Percentiles rank a stretch among this genome's conserved stretches.
Conservation (phyloP, 2,329 filamentous ascomycete genomes). For the Sporothrix globosa region DNA sequence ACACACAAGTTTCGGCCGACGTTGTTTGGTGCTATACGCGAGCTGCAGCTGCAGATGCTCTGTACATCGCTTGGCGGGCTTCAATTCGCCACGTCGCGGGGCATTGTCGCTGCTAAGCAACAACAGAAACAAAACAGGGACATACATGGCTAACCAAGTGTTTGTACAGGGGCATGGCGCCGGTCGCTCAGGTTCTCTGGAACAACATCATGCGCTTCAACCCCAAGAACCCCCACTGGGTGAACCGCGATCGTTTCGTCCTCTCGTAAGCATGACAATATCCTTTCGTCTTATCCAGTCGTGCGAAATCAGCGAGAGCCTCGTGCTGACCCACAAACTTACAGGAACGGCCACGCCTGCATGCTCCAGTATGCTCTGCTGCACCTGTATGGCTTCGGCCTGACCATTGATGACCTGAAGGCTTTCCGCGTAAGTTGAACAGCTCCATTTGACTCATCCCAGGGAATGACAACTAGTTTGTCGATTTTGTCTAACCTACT, state of each 20-base stretch:
- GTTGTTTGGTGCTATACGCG: background rate
- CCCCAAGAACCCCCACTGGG: conserved; percentile 96
- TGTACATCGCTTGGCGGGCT: conserved; percentile 2
- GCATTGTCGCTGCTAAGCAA: background rate
- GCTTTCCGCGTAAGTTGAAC: conserved; percentile 79
- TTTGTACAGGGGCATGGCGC: conserved; percentile 73
- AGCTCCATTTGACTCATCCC: background rate
- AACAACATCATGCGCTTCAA: conserved; percentile 99
- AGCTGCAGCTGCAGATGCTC: background rate
- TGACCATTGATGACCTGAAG: conserved; percentile 92
- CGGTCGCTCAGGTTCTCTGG: conserved; percentile 93
- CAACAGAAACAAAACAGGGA: background rate
- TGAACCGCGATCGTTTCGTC: conserved; percentile 97
- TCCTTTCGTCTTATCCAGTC: too few species aligned
- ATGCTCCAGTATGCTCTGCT: conserved; percentile 99
- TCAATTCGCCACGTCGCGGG: conserved; percentile 8
- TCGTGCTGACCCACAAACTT: conserved; percentile 23
- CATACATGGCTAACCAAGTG: conserved; percentile 36
- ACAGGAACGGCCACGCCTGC: conserved; percentile 95
- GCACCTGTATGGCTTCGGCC: conserved; percentile 88
- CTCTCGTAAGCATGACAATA: conserved; percentile 74
- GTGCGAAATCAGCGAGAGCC: background rate
- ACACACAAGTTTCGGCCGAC: background rate
- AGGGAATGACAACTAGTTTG: background rate
- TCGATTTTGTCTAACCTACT: background rate